phyloP scores from a whole-genome alignment of 371 early-diverging fungal genomes.

The Coelomomyces lativittatus region DNA sequence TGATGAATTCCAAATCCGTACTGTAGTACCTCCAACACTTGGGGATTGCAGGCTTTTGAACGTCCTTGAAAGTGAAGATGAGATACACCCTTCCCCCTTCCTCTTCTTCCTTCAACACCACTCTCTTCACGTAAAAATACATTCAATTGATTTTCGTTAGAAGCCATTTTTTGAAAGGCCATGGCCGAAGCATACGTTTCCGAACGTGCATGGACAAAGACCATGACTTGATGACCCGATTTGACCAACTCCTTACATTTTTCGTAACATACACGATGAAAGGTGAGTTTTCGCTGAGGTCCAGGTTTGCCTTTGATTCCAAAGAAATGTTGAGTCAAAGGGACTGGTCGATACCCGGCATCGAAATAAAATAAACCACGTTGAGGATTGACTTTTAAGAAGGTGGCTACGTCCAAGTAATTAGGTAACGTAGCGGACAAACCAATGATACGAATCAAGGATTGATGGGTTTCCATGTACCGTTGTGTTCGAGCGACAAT shows the following conservation, averaged over 20 bases:
- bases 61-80: too few species aligned
- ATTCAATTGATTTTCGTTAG: constrained; percentile 32
- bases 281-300: constrained; percentile 7
- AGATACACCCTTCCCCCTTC: constrained; percentile 15
- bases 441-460: constrained; percentile 91
- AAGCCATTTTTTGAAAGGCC: constrained; percentile 56
- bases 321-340: constrained; percentile 83
- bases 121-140: constrained; percentile 7
- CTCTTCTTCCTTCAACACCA: constrained; percentile 1
- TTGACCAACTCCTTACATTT: constrained; percentile 54
- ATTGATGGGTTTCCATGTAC: constrained; percentile 77
- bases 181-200: constrained; percentile 86
- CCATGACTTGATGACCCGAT: constrained; percentile 88
- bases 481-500: constrained; percentile 89
- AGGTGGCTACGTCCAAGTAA: constrained; percentile 87
- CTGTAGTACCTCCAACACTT: constrained; percentile 62
- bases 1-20: constrained; percentile 93
- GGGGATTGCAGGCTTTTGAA: constrained; percentile 62
- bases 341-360: constrained; percentile 79
- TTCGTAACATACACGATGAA: constrained; percentile 72
- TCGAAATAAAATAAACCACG: constrained; percentile 92
- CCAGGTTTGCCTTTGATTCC: constrained; percentile 75
- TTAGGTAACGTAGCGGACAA: constrained; percentile 99
- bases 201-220: constrained; percentile 94
- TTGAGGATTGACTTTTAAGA: constrained; percentile 78